Evolutionary conservation across 164 flowering plant genomes (phyloP).

Genomic region (Paratinospora sagittata): DNA sequence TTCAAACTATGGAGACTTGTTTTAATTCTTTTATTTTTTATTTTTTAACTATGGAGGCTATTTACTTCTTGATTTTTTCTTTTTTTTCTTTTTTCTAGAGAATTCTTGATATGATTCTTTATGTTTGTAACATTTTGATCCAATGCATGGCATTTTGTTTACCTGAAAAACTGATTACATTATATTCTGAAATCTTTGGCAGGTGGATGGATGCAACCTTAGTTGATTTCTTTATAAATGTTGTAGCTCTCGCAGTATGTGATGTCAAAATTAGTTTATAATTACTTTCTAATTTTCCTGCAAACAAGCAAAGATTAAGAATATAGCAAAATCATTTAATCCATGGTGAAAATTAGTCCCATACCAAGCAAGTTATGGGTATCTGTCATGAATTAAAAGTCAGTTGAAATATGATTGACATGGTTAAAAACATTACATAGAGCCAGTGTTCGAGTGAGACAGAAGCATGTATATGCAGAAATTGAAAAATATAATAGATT

Average conservation of each 20-base stretch:
- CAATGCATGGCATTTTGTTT: no score
- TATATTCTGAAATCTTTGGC: constrained; percentile 44
- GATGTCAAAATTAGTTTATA: background rate
- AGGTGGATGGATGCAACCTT: constrained; percentile 77
- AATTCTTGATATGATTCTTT: background rate
- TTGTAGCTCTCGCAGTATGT: constrained; percentile 53
- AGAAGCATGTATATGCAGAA: no score
- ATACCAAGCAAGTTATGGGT: background rate
- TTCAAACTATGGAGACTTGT: no score
- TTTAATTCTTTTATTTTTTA: no score
- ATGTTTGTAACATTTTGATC: no score
- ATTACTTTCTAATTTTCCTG: constrained; percentile 1
- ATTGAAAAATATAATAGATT: no score
- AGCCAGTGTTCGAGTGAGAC: no score
- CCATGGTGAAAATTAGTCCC: background rate
- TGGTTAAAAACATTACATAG: no score
- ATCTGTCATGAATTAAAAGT: background rate
- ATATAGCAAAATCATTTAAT: background rate
- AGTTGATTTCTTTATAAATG: constrained; percentile 66
- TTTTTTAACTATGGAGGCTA: background rate
- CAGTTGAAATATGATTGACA: no score
- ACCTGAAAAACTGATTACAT: background rate
- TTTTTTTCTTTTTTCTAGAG: no score
- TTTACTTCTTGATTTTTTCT: background rate
- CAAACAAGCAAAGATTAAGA: background rate